phyloP scores from a whole-genome alignment of 805 yeast genomes.

The Saccharomycopsis oosterbeekiorum region DNA sequence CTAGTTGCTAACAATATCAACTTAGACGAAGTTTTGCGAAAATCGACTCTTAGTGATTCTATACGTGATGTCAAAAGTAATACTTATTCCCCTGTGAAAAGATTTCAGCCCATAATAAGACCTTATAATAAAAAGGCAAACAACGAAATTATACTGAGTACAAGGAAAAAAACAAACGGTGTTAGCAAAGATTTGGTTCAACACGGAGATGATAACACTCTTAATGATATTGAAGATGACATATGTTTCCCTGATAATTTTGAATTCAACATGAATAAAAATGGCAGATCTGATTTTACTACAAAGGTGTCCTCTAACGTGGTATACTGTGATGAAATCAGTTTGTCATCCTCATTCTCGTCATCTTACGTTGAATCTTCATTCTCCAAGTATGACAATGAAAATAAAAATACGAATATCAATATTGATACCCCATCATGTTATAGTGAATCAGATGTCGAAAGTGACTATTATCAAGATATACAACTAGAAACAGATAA shows the following conservation, averaged over 20 bases:
- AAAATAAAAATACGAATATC: slow-evolving; percentile 2
- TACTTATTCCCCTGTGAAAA: background rate
- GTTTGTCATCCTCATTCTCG: background rate
- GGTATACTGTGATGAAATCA: background rate
- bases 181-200: background rate
- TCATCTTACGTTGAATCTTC: slow-evolving; percentile 7
- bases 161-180: background rate
- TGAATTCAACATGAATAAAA: background rate
- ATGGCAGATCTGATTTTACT: background rate
- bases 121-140: background rate
- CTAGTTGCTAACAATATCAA: slow-evolving; percentile 11
- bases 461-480: slow-evolving; percentile 15
- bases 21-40: slow-evolving; percentile 12
- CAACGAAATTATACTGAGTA: background rate
- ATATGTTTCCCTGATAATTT: slow-evolving; percentile 17
- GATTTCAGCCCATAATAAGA: background rate
- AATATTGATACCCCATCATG: slow-evolving; percentile 7
- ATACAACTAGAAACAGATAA: slow-evolving; percentile 12
- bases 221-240: slow-evolving; percentile 15
- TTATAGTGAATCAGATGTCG: slow-evolving; percentile 18
- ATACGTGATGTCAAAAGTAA: background rate
- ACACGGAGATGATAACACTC: background rate
- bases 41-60: slow-evolving; percentile 10
- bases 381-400: slow-evolving; percentile 7
- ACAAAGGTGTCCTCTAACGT: background rate